Base-by-base conservation (phyloP, 2,329 filamentous ascomycete species). In the Colletotrichum sp. region DNA sequence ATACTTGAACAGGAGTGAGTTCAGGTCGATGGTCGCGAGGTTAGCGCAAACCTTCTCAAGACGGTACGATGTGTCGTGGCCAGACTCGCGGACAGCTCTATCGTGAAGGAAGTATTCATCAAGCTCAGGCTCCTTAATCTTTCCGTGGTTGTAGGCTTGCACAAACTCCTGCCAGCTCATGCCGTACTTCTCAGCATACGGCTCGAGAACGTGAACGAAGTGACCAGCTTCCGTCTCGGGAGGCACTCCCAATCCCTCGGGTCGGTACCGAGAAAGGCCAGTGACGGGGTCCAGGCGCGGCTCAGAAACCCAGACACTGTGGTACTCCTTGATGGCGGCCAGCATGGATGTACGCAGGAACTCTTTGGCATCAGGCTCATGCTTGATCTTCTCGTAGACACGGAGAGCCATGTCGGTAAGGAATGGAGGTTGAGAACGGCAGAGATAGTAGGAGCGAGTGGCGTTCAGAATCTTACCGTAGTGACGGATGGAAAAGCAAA, bases 381-480 rank as follows among this genome's bases (percentile, higher is more conserved):
- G 93, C 87, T 96, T 95, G 84, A 98, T 98, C 82, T 94, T 94
- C 80, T 98, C 96, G 83, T 97, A 98, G 56, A 98, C 95, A 71
- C 96, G 94, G 66, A 98, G 89, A 13, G 96, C 94, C 96, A 99
- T 98, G 84, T 99, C 97, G 2, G 97, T 99, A 72, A 99, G 88
- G 86, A 99, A 98, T 1, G 97, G 97, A 3, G 97, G 97, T 84
- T 99, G 97, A 3, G 97, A 98, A 74, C 97, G 94, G 78, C 92
- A 94, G 18, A 99, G 92, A 82, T 99, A 99, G 88, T 99, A 99
- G 2, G 96, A 96, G 43, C 97, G 92, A 73, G 97, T 99, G 67
- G 97, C 97, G 84, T 99, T 99, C 78, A 98, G 91, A 76, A 99
- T 98, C 88, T 98, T 99, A 81, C 96, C 96, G 83, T 99, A 99